Base-by-base conservation (phyloP, 2,329 filamentous ascomycete species). In the Rhytidhysteron rufulum region DNA sequence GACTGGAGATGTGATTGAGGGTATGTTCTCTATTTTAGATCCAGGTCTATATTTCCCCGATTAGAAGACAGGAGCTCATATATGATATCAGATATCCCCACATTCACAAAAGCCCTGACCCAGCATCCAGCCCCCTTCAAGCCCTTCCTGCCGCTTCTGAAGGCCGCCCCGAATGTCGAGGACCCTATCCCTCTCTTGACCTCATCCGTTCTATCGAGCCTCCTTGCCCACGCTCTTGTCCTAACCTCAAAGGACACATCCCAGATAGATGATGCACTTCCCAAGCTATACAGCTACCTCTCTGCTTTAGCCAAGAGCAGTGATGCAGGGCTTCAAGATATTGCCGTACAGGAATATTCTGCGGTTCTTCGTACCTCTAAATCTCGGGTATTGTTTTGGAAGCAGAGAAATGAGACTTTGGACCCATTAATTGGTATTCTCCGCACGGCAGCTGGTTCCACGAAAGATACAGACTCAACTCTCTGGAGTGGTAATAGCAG, bases 291-390 rank as follows among this genome's bases (percentile, higher is more conserved):
- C 67, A 83, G 79, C 58, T 97, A 96, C 67, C 80, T 97, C 21
- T 86, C 89, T 6, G 82, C 82, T 39, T 75, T 97, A 41, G 83
- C 86, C 43, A 89, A 89, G 72, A 88, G 83, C 61, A 79, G 86
- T 42, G 93, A 98, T 67, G 85, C 87, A 40, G 88, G 88, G 29
- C 77, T 95, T 41, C 93, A 98, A 68, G 93, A 98, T 60, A 95
- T 97, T 60, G 91, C 89, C 19, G 89, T 97, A 10, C 87, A 93
- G 58, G 82, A 91, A 61, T 94, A 91, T 68, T 96, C 93, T 25
- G 77, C 86, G 16, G 74, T 98, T 22, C 75, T 98, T 22, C 83
- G 88, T 45, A 87, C 83, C 29, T 79, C 75, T 45, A 80, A 80
- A 42, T 80, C 89, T 3, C 80, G 93, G 49, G 76, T 83, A 51